Percentiles rank a stretch among this genome's conserved stretches.
Conservation (phyloP, 169 alveolate species). For the Eimeria necatrix region DNA sequence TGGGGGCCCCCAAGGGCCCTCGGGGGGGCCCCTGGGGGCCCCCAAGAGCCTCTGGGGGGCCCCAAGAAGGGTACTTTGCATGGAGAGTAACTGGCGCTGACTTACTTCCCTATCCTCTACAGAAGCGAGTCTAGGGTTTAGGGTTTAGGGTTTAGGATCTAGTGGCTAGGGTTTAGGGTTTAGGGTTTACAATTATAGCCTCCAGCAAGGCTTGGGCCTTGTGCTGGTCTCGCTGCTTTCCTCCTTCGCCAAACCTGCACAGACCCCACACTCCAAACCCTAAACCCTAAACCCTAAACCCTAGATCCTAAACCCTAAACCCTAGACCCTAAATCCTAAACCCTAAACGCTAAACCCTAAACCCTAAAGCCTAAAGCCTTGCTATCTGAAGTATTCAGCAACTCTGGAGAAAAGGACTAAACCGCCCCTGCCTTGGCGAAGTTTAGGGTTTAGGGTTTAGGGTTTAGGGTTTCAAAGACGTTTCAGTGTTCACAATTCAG, state of each 20-base stretch:
- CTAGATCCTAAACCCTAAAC: not conserved
- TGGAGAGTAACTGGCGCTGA: too few species aligned
- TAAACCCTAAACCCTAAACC: not conserved
- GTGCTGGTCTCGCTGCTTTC: not conserved
- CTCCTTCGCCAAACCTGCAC: not conserved
- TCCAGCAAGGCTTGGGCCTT: not conserved
- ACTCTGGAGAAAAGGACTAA: not conserved
- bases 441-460: not conserved
- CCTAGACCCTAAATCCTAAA: not conserved
- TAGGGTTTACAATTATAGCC: too few species aligned
- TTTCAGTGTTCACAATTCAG: too few species aligned
- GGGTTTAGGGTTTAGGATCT: too few species aligned
- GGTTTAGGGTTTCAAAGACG: too few species aligned
- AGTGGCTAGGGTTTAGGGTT: too few species aligned
- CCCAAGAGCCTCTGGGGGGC: too few species aligned
- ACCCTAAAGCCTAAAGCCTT: not conserved
- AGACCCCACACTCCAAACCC: too few species aligned
- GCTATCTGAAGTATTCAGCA: not conserved
- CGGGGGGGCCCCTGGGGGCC: too few species aligned
- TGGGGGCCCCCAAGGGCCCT: too few species aligned
- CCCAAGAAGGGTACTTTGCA: too few species aligned
- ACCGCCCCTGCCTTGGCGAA: not conserved
- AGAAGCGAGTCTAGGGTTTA: not conserved
- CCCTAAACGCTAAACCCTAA: not conserved
- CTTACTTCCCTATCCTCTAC: not conserved